These are phyloP conservation scores for Aphanocladium album DNA, from an alignment of 2,329 filamentous ascomycete genomes.

Conservation along the genomic window DNA sequence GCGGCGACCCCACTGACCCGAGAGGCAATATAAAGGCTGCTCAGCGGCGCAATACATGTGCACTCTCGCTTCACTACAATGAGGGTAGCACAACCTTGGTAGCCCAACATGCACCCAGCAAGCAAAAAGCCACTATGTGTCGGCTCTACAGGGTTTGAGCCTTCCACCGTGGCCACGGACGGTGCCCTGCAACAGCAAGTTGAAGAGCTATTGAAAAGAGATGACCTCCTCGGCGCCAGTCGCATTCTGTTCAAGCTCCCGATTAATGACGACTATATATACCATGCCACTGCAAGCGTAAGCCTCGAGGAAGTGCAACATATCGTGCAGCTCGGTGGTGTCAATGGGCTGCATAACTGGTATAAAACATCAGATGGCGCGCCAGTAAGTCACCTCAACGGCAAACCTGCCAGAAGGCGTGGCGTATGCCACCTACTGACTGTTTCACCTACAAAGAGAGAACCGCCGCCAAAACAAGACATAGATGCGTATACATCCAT, in stretches of 20 bases:
- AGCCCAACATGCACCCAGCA: slow-evolving; percentile 22
- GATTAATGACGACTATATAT: slow-evolving; percentile 41
- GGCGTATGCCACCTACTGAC: neutral
- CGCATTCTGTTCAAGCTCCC: slow-evolving; percentile 40
- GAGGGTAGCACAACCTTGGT: neutral
- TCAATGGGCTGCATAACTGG: slow-evolving; percentile 45
- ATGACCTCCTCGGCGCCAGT: slow-evolving; percentile 41
- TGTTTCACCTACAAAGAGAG: slow-evolving; percentile 25
- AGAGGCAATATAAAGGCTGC: neutral
- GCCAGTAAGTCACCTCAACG: slow-evolving; percentile 23
- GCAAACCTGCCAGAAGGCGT: neutral
- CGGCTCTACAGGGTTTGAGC: slow-evolving; percentile 40
- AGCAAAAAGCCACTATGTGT: slow-evolving; percentile 35
- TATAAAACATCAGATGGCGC: slow-evolving; percentile 36
- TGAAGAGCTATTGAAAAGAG: slow-evolving; percentile 30
- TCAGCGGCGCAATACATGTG: neutral
- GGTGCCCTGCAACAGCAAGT: slow-evolving; percentile 32
- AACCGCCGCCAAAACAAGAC: slow-evolving; percentile 51
- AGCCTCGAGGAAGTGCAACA: slow-evolving; percentile 44
- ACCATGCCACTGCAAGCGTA: slow-evolving; percentile 47
- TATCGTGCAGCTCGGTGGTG: slow-evolving; percentile 37
- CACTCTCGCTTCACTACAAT: neutral
- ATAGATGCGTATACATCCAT: slow-evolving; percentile 62
- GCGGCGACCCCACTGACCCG: too few species aligned
- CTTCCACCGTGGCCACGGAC: slow-evolving; percentile 36